Evolutionary conservation across 257 asterid species (phyloP), one percentile per base, ranked within the genome.

Genomic region (Penstemon newberryi): DNA sequence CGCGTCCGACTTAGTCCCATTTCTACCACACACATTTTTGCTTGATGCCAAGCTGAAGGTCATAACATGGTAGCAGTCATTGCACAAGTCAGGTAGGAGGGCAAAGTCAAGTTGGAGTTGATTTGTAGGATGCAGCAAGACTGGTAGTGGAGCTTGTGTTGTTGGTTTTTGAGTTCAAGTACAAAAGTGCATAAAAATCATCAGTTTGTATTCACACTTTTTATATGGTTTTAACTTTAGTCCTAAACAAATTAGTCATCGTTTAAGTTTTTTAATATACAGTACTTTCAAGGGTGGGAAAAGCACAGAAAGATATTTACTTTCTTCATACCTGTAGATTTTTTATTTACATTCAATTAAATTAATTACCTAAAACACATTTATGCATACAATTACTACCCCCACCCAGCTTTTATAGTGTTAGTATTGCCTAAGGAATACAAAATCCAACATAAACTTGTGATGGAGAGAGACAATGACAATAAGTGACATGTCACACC

Each of bases 301-400:
- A 5, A 73, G 66, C 43, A n/a, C 55, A 50, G 52, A 19, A 49
- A 66, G 37, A 66, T 52, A 39, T 42, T 44, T 47, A 4, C n/a
- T 39, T 61, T 37, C 54, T 57, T 51, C 57, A 18, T 38, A 11
- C 65, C 36, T 12, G 45, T 47, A 33, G 39, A 12, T 56, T 4
- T 11, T 46, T 11, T 18, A 9, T 56, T 9, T 41, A 41, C 52
- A 47, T 47, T 39, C 15, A 6, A 65, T 49, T 19, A 50, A 55
- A 56, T 25, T 56, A 54, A 50, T 53, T 6, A 25, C 13, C 70
- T 39, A 0, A 47, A 39, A 25, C 33, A 25, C 33, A 25, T 25
- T 25, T 25, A 25, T 25, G 33, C 33, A 25, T 25, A 25, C 33
- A 25, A 25, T 25, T 25, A 15, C 18, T 15, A 15, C 18, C 18